Base-by-base conservation (phyloP, 2,329 filamentous ascomycete genomes). In the Alternaria viburni region DNA sequence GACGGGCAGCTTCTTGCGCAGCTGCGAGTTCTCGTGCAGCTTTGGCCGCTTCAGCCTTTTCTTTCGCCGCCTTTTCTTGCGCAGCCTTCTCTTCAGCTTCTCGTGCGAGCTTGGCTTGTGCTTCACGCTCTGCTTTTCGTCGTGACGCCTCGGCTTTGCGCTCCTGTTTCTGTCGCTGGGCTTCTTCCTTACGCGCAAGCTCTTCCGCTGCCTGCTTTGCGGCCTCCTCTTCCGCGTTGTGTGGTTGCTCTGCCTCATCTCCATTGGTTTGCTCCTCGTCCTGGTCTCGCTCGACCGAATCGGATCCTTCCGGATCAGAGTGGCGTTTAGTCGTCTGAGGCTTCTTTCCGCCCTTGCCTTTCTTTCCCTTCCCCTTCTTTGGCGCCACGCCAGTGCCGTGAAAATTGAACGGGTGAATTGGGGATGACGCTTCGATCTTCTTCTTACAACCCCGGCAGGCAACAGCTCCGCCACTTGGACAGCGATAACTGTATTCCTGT, bases 381-480 rank as follows among this genome's bases (percentile, higher is more conserved):
- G 26, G 15, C 12, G 30, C 30, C 30, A 15, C 30, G 28, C 12
- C 54, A 4, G 43, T 23, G 7, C 23, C 21, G n/a, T 21, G 8
- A 15, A 56, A 56, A 6, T 21, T 12, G 54, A 56, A 56, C 43
- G 54, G 54, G 5, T 56, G 26, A 6, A 25, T 46, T 46, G 17
- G 11, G 5, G 54, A 30, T 10, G 54, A 56, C n/a, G 41, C 13
- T 12, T 56, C 54, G 23, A 56, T 56, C 25, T 56, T 19, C 25
- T 45, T 56, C 12, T 56, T 56, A 3, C 54, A 56, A n/a, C 25
- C 36, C 2, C 19, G 25, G 6, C 54, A 56, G 26, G 54, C 54
- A 47, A 56, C 43, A 19, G 54, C 54, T 19, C 54, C 54, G 3
- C 54, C 54, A 32, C 54, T 56, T 30, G 54, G 54, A 23, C 54